phyloP scores from a whole-genome alignment of 805 yeast species.

The Barnettozyma vustinii region DNA sequence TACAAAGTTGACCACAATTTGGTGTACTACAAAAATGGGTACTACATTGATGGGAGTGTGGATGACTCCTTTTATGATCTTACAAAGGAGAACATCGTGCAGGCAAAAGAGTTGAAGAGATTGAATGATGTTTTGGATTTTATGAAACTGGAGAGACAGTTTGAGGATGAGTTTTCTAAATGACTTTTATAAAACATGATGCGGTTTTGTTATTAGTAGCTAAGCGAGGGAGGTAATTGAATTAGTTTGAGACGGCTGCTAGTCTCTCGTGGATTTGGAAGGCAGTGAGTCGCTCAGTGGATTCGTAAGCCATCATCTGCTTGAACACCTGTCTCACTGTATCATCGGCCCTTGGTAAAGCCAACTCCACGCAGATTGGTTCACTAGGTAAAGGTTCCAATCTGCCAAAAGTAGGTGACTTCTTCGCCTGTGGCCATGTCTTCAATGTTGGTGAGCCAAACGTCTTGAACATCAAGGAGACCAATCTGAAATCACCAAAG shows the following conservation, averaged over 20 bases:
- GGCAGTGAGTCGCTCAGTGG: slow-evolving; percentile 29
- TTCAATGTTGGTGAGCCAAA: slow-evolving; percentile 60
- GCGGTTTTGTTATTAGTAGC: too few species aligned
- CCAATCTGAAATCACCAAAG: slow-evolving; percentile 37
- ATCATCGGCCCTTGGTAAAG: slow-evolving; percentile 33
- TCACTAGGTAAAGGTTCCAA: slow-evolving; percentile 25
- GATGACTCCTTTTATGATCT: slow-evolving; percentile 22
- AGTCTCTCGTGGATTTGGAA: slow-evolving; percentile 12
- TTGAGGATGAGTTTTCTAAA: slow-evolving; percentile 2
- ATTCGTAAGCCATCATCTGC: slow-evolving; percentile 40
- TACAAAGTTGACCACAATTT: slow-evolving; percentile 20
- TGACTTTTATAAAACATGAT: background rate
- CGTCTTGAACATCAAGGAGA: slow-evolving; percentile 35
- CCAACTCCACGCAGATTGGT: slow-evolving; percentile 17
- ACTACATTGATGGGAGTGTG: slow-evolving; percentile 16
- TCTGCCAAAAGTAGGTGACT: slow-evolving; percentile 31
- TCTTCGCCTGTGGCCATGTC: slow-evolving; percentile 39
- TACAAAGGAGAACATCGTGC: slow-evolving; percentile 18
- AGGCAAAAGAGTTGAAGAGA: slow-evolving; percentile 19
- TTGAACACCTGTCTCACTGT: slow-evolving; percentile 28
- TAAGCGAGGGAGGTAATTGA: too few species aligned
- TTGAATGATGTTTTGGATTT: slow-evolving; percentile 19
- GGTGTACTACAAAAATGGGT: slow-evolving; percentile 24
- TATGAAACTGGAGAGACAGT: slow-evolving; percentile 19
- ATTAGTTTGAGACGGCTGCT: slow-evolving; percentile 4